Base-by-base conservation (phyloP, 2,329 filamentous ascomycete genomes). In the Aaosphaeria arxii region DNA sequence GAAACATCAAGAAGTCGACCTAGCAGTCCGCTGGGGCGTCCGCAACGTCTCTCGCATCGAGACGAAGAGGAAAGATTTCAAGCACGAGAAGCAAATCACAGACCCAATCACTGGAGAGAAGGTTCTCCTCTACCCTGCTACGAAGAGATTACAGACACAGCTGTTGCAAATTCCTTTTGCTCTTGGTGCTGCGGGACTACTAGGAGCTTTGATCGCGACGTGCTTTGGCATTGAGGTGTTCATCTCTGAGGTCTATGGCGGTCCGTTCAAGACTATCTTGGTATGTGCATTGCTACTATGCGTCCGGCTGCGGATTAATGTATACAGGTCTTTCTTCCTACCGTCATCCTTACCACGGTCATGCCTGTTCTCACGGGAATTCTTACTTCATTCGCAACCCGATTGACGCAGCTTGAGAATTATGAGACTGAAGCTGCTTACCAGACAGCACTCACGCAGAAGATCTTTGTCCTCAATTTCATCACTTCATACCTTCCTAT, bases 221-320 rank as follows among this genome's bases (percentile, higher is more conserved):
- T 94, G 89, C 64, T 97, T 97, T 69, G 88, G 86, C 6, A 89
- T 96, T 52, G 94, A 99, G 67, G 89, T 97, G 31, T 96, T 97
- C 73, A 89, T 99, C 57, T 91, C 88, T 0, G 91, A 99, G 70
- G 85, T 97, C 11, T 97, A 99, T 70, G 82, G 85, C 50, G 94
- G 94, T 0, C 90, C 91, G 0, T 84, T 95, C 54, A 95, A 97
- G 73, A 81, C 82, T 17, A 86, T 95, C 50, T 70, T 99, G 57
- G 90, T 91, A 70, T 69, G 84, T 71, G 9, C 17, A 11, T 11
- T 40, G 7, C 17, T 24, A 11, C 9, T 11, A 28, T 9, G 17
- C 4, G 11, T 40, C 9, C 2, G 3, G 9, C 9, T 40, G 7
- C 9, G 4, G n/a, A 4, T 4, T 40, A 40, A 40, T 17, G 24